Percentiles rank a stretch among this genome's conserved stretches.
Evolutionary conservation across 106 monocot genomes (phyloP).

Genomic region (Triglochin maritima): DNA sequence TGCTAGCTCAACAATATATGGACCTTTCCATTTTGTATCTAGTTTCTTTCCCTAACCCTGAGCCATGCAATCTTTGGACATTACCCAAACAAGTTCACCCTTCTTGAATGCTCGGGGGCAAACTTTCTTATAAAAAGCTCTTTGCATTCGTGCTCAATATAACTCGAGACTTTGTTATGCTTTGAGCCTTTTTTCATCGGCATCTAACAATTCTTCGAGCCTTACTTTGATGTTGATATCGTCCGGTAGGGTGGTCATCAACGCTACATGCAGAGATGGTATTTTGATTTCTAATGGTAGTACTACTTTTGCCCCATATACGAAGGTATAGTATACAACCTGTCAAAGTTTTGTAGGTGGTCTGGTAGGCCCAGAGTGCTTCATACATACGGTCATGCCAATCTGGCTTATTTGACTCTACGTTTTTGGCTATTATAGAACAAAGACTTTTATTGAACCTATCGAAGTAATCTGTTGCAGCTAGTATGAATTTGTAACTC

Average conservation of each 20-base stretch:
- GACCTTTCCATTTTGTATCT: constrained; percentile 1
- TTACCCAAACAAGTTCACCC: not conserved
- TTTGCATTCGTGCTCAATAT: not conserved
- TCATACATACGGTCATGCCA: too few species aligned
- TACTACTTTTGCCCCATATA: not conserved
- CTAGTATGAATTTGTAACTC: too few species aligned
- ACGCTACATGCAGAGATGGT: not conserved
- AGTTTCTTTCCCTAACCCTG: not conserved
- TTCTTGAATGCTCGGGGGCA: not conserved
- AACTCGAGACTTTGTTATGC: not conserved
- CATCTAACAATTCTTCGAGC: not conserved
- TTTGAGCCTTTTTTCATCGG: not conserved
- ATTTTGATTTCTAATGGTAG: not conserved
- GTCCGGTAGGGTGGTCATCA: not conserved
- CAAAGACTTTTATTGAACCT: too few species aligned
- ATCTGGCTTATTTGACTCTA: too few species aligned
- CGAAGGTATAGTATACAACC: not conserved
- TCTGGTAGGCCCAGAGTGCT: not conserved
- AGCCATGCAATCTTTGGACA: not conserved
- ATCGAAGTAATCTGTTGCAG: too few species aligned
- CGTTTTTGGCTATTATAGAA: too few species aligned
- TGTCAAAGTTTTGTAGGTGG: not conserved
- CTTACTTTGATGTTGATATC: not conserved
- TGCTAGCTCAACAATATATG: not conserved
- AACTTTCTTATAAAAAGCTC: not conserved